Evolutionary conservation across 306 rosid genomes (phyloP).

Genomic region (Trifolium subterraneum): DNA sequence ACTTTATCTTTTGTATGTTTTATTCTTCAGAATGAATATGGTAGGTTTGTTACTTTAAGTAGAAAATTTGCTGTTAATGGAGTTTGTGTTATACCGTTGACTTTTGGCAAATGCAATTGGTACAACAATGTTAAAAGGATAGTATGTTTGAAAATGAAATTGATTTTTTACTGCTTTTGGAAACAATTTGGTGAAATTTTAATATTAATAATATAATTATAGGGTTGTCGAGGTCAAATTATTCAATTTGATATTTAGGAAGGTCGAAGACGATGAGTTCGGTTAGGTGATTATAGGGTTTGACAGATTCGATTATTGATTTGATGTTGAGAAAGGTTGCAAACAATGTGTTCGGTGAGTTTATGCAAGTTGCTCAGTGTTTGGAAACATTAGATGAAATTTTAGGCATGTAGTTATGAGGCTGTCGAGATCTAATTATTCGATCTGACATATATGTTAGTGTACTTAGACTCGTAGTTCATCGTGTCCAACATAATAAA

Average conservation of each 20-base stretch:
- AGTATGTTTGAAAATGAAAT: background rate
- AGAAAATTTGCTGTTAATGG: background rate
- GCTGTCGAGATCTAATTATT: background rate
- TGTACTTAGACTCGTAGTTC: background rate
- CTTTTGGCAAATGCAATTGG: background rate
- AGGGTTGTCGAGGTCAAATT: background rate
- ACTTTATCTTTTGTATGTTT: background rate
- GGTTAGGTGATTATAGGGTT: background rate
- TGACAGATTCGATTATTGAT: no score
- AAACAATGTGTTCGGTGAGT: no score
- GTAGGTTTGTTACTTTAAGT: constrained; percentile 7
- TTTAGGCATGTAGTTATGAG: background rate
- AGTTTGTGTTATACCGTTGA: background rate
- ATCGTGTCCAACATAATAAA: background rate
- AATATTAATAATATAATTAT: background rate
- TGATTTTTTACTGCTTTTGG: background rate
- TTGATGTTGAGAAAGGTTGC: background rate
- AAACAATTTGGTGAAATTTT: background rate
- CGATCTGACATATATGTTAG: background rate
- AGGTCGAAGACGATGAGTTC: background rate
- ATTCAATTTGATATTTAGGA: background rate
- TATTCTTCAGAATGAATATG: background rate
- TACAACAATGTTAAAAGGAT: background rate
- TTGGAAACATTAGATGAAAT: background rate
- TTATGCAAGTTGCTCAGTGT: background rate